phyloP scores from a whole-genome alignment of 805 yeast genomes.

The Candida argentea region DNA sequence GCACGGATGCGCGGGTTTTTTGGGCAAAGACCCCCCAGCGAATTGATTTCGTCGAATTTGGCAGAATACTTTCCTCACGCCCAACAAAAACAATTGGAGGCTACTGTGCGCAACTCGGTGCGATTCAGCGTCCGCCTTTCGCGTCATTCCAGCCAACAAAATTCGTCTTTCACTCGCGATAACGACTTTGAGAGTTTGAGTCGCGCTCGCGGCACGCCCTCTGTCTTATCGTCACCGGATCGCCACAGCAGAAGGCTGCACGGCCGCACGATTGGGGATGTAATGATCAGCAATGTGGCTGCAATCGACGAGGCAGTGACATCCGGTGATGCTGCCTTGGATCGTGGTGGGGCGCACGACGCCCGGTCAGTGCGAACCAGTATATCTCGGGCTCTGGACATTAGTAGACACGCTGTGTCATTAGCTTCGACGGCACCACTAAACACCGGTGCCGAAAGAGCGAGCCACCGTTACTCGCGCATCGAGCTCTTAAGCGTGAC shows the following conservation, averaged over 20 bases:
- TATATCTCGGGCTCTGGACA: slow-evolving; percentile 4
- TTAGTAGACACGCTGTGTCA: slow-evolving; percentile 11
- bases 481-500: slow-evolving; percentile 39
- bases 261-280: slow-evolving; percentile 52
- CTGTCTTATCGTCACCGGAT: not conserved
- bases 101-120: slow-evolving; percentile 76
- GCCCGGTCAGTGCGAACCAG: slow-evolving; percentile 9
- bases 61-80: slow-evolving; percentile 90
- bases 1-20: slow-evolving; percentile 38
- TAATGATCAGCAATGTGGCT: slow-evolving; percentile 43
- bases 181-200: slow-evolving; percentile 3
- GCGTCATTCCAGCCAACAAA: slow-evolving; percentile 14
- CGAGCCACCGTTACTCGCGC: slow-evolving; percentile 30
- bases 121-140: slow-evolving; percentile 63
- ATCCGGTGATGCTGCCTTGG: slow-evolving; percentile 16
- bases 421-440: no score
- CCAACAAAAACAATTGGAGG: slow-evolving; percentile 56
- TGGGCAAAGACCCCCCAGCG: slow-evolving; percentile 92
- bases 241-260: slow-evolving; percentile 1
- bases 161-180: slow-evolving; percentile 1
- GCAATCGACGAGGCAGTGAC: slow-evolving; percentile 42
- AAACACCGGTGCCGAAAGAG: no score
- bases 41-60: slow-evolving; percentile 78
- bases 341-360: slow-evolving; percentile 19
- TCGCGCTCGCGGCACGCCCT: slow-evolving; percentile 1